Percentiles rank a stretch among this genome's conserved stretches.
Conservation (phyloP, 2,329 filamentous ascomycete species). For the Mycosphaerella arachidis region DNA sequence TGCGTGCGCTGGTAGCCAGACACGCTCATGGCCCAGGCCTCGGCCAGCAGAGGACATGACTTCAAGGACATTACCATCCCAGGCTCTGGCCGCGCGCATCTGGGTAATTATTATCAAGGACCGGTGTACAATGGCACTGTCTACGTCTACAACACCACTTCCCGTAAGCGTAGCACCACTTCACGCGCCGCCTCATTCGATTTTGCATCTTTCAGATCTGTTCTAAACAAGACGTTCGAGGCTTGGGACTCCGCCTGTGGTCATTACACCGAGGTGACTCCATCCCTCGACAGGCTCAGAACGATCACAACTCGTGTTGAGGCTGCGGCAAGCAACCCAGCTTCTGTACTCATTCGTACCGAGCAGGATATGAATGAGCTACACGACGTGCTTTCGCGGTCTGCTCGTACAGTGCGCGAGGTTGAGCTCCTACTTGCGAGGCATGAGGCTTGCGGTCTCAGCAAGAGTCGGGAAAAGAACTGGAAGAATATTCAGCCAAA, state of each 20-base stretch:
- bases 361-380: not conserved
- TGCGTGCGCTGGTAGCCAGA: too few species aligned
- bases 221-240: not conserved
- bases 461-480: constrained; percentile 9
- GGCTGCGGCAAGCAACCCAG: not conserved
- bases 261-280: constrained; percentile 8
- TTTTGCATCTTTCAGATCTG: not conserved
- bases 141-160: too few species aligned
- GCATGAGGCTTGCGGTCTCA: not conserved
- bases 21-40: too few species aligned
- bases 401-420: not conserved
- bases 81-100: too few species aligned
- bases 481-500: not conserved
- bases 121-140: too few species aligned
- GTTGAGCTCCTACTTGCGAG: not conserved
- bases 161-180: too few species aligned
- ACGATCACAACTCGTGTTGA: not conserved
- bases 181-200: too few species aligned
- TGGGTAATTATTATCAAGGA: too few species aligned
- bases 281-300: constrained; percentile 2
- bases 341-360: not conserved
- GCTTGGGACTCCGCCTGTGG: constrained; percentile 9
- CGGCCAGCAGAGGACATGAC: too few species aligned
- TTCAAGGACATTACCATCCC: too few species aligned
- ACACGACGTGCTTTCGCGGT: not conserved